Conservation (phyloP, 441 rosid species). For the Syzygium malaccense region DNA sequence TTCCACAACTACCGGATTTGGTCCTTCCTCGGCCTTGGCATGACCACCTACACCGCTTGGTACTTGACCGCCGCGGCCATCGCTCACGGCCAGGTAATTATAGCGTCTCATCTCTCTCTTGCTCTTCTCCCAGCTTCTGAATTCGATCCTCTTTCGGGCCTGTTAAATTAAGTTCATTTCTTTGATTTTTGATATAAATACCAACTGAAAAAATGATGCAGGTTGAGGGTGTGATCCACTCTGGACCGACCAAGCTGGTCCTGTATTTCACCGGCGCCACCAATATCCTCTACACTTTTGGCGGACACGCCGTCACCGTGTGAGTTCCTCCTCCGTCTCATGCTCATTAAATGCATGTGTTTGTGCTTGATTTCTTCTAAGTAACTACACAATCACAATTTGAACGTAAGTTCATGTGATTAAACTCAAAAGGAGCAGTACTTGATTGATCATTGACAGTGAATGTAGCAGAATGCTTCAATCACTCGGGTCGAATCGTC, state of each 20-base stretch:
- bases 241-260: conserved; percentile 41
- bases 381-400: neutral
- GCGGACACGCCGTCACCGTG: conserved; percentile 65
- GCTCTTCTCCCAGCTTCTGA: neutral
- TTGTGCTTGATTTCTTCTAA: neutral
- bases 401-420: neutral
- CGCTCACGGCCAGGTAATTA: conserved; percentile 32
- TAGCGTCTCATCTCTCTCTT: neutral
- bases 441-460: neutral
- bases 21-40: conserved; percentile 44
- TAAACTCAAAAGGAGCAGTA: neutral
- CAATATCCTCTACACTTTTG: conserved; percentile 53
- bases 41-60: conserved; percentile 55
- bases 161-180: neutral
- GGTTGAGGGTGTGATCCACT: conserved; percentile 42
- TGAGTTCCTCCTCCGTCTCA: conserved; percentile 16
- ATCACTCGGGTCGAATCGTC: neutral
- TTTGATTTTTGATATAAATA: neutral
- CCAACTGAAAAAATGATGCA: neutral
- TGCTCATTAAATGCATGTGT: neutral
- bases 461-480: neutral
- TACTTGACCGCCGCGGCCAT: conserved; percentile 33
- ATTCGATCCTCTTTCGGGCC: neutral
- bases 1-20: conserved; percentile 47
- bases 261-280: conserved; percentile 65